Evolutionary conservation across 2,329 filamentous ascomycete species (phyloP).

Genomic region (Cladosporium sp.): DNA sequence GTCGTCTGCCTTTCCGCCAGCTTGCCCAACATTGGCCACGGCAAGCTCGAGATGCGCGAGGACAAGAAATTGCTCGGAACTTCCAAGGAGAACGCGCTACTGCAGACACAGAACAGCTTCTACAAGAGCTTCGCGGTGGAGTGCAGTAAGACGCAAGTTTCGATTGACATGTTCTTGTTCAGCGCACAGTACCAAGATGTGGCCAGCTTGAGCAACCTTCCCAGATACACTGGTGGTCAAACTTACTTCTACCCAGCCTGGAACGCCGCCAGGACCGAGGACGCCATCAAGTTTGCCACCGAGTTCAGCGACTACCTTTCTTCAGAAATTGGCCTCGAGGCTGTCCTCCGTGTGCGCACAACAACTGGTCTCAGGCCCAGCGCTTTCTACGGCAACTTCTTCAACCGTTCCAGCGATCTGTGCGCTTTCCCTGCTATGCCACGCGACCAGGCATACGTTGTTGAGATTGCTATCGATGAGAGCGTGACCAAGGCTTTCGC

Average conservation of each 20-base stretch:
- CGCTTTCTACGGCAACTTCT: slow-evolving; percentile 99
- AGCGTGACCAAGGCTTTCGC: slow-evolving; percentile 87
- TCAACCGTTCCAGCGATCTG: slow-evolving; percentile 95
- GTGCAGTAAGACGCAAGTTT: slow-evolving; percentile 98
- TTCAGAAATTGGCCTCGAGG: slow-evolving; percentile 92
- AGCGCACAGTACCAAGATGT: slow-evolving; percentile 97
- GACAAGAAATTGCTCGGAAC: slow-evolving; percentile 96
- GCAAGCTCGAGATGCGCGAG: slow-evolving; percentile 89
- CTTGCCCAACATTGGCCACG: slow-evolving; percentile 84
- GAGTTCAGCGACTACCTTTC: slow-evolving; percentile 98
- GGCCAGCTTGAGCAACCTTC: slow-evolving; percentile 90
- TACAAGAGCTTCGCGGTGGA: slow-evolving; percentile 99
- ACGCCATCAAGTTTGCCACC: slow-evolving; percentile 95
- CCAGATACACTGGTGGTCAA: slow-evolving; percentile 93
- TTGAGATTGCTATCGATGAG: slow-evolving; percentile 97
- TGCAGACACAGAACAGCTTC: slow-evolving; percentile 93
- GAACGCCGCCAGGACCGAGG: slow-evolving; percentile 90
- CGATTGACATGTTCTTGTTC: slow-evolving; percentile 97
- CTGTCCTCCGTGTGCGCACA: slow-evolving; percentile 90
- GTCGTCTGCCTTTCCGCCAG: slow-evolving; percentile 88
- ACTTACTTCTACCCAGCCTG: slow-evolving; percentile 98
- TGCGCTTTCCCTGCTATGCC: slow-evolving; percentile 98
- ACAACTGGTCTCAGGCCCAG: slow-evolving; percentile 95
- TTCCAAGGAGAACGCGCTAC: slow-evolving; percentile 80
- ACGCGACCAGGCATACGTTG: slow-evolving; percentile 94